Base-by-base conservation (phyloP, 1,284 basidiomycete species). In the Puccinia triticina region DNA sequence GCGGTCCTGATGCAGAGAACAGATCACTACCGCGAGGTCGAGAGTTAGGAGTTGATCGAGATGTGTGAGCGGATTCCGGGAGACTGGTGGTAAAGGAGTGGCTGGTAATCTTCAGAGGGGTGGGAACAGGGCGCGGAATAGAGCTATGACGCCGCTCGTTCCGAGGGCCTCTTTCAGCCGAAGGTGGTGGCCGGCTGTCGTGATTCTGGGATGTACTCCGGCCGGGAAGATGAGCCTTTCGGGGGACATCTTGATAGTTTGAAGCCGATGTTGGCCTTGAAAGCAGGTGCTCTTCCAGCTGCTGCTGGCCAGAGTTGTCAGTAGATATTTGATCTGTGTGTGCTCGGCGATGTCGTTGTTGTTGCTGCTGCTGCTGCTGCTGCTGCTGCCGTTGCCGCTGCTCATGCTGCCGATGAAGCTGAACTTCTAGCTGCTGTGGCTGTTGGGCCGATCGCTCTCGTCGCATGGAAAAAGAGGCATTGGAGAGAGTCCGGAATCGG, bases 381-480 rank as follows among this genome's bases (percentile, higher is more conserved):
- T 66, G 64, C 12, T 32, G 37, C 21, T 40, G 14, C 37, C 23
- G 59, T 16, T 57, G 21, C 7, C 3, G 23, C 21, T 57, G 64
- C 32, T 66, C 32, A 4, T 32, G 37, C 37, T 40, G 14, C 37
- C 14, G 59, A 11, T 57, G 21, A 26, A 57, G 23, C 26, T 57
- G 64, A 10, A 4, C 8, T 32, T 66, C 37, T 10, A 29, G 32
- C 16, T 66, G 26, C 18, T 66, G 26, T 66, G 64, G 64, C 64
- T 66, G 64, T 21, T 34, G 37, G 18, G 7, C 40, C n/a, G 46
- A 48, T 7, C 12, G 69, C 18, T 72, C 46, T 43, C 64, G 64
- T 1, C 64, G 64, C 64, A 66, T 66, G 21, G 64, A 66, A n/a
- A 66, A 66, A 40, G 64, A 66, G 4, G 21, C 64, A 43, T 66